Evolutionary conservation across 768 basidiomycete genomes (phyloP).

Genomic region (Gelatoporia subvermispora): DNA sequence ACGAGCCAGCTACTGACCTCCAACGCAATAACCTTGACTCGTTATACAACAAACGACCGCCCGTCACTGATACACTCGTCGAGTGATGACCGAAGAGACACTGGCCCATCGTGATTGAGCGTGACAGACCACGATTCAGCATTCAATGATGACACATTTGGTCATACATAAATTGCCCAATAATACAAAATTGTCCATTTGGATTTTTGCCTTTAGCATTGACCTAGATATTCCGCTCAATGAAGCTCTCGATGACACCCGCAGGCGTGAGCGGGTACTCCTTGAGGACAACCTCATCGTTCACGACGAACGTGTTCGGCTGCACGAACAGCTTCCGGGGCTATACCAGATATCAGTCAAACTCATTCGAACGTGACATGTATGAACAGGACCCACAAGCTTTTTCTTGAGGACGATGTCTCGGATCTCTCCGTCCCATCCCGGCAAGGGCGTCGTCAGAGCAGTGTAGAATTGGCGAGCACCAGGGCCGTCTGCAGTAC

Average conservation of each 20-base stretch:
- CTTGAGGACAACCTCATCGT: slow-evolving; percentile 66
- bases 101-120: no score
- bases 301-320: slow-evolving; percentile 67
- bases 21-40: no score
- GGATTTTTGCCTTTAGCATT: no score
- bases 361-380: not conserved
- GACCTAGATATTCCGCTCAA: slow-evolving; percentile 50
- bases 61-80: no score
- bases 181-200: no score
- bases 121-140: no score
- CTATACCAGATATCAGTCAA: slow-evolving; percentile 28
- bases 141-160: no score
- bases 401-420: slow-evolving; percentile 78
- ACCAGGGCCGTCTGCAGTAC: slow-evolving; percentile 78
- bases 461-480: slow-evolving; percentile 77
- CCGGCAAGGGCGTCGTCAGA: slow-evolving; percentile 65
- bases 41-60: no score
- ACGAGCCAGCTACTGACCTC: no score
- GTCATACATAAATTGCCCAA: no score
- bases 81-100: no score
- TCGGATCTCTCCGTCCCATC: slow-evolving; percentile 73
- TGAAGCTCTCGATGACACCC: slow-evolving; percentile 77
- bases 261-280: slow-evolving; percentile 72
- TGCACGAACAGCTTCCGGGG: slow-evolving; percentile 85
- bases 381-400: slow-evolving; percentile 40